phyloP scores from a whole-genome alignment of 345 rosid species.

The Draba incana region DNA sequence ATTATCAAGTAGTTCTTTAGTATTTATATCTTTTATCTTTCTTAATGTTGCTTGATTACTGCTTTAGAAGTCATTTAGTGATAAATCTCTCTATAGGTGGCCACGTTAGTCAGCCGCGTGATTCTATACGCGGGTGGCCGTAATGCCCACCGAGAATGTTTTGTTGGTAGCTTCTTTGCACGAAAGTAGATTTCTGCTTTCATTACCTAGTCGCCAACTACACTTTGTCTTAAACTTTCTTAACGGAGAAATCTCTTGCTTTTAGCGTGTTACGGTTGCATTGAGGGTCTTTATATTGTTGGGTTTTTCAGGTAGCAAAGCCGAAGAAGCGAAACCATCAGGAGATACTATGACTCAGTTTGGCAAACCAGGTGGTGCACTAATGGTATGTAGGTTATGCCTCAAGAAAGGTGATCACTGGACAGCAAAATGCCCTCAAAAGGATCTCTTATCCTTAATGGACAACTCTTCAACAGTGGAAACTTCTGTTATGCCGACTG shows the following conservation, averaged over 20 bases:
- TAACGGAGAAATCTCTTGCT: not conserved
- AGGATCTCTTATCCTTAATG: conserved; percentile 57
- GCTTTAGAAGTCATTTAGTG: not conserved
- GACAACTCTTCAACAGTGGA: conserved; percentile 52
- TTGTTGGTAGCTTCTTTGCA: conserved; percentile 29
- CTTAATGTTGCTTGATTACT: not conserved
- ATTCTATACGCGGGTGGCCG: conserved; percentile 37
- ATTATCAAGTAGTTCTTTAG: not conserved
- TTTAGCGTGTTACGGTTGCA: not conserved
- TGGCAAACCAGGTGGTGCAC: conserved; percentile 55
- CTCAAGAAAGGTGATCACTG: conserved; percentile 74
- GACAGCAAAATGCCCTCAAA: conserved; percentile 67
- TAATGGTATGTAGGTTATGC: conserved; percentile 66
- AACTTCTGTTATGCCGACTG: conserved; percentile 29
- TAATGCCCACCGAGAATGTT: conserved; percentile 39
- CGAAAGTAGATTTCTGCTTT: conserved; percentile 39
- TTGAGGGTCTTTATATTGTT: not conserved
- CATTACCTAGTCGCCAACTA: conserved; percentile 36
- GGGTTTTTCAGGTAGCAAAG: conserved; percentile 46
- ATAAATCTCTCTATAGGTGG: conserved; percentile 21
- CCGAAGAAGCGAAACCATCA: conserved; percentile 47
- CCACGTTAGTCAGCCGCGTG: conserved; percentile 40
- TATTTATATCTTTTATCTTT: not conserved
- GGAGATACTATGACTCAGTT: conserved; percentile 57
- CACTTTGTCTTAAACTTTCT: not conserved